Percentiles rank a stretch among this genome's conserved stretches.
Evolutionary conservation across 2,329 filamentous ascomycete species (phyloP).

Genomic region (Periconia sp.): DNA sequence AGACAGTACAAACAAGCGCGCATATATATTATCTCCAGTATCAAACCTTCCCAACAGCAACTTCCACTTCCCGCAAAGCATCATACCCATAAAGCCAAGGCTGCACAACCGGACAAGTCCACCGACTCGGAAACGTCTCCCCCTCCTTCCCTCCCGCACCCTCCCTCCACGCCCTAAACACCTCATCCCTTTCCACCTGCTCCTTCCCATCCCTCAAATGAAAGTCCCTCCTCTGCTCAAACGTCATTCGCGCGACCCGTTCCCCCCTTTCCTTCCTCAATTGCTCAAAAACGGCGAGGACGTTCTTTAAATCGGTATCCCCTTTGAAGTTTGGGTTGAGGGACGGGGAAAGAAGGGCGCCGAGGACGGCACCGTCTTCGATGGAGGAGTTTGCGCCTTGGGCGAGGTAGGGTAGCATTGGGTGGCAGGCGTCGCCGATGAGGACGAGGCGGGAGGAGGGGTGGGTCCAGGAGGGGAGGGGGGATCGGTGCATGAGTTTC

Average conservation of each 20-base stretch:
- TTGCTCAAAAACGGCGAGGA: constrained; percentile 47
- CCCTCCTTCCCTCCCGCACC: constrained; percentile 47
- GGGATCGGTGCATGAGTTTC: constrained; percentile 62
- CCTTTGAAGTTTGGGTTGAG: not conserved
- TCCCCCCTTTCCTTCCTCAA: constrained; percentile 51
- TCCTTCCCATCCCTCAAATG: constrained; percentile 52
- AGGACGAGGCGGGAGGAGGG: constrained; percentile 59
- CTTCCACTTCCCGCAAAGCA: constrained; percentile 21
- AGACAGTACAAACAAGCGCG: too few relatives aligned
- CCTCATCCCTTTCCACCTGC: constrained; percentile 57
- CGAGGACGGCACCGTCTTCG: constrained; percentile 67
- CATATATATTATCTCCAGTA: too few relatives aligned
- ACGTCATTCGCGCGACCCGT: constrained; percentile 62
- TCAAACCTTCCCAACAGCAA: not conserved
- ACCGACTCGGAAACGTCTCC: constrained; percentile 60
- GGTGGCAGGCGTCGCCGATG: constrained; percentile 24
- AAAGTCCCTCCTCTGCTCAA: constrained; percentile 48
- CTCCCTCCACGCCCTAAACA: constrained; percentile 56
- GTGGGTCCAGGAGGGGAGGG: constrained; percentile 41
- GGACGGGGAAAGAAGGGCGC: constrained; percentile 50
- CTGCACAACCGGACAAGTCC: constrained; percentile 42
- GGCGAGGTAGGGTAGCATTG: constrained; percentile 28
- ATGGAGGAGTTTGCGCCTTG: constrained; percentile 63
- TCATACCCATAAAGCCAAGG: constrained; percentile 31
- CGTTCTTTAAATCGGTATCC: constrained; percentile 32